Base-by-base conservation (phyloP, 208 protist genomes). In the Trypanosoma lewisi region DNA sequence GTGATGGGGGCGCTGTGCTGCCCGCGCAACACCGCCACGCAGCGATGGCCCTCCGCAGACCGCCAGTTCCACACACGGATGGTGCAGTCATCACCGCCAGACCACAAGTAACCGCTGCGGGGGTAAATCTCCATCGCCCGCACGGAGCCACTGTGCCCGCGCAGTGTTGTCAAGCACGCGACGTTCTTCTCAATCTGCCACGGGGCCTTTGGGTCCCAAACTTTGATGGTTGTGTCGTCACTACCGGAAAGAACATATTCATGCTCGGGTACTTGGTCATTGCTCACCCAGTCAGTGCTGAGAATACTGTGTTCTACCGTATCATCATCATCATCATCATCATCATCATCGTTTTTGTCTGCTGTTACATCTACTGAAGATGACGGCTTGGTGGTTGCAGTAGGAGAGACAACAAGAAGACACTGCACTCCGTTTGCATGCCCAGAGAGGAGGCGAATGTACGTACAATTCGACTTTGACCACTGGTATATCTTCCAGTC, bases 401-500 rank as follows among this genome's bases (percentile, higher is more conserved):
- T 42, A 44, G 6, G 5, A 31, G 7, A 5, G 28, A 30, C n/a
- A 28, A 61, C 41, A 36, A 64, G n/a, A 49, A 89, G 63, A 75
- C 75, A 80, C 45, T 80, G 78, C 27, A 89, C 80, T 12, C 57
- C 73, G 75, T 82, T 89, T 34, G 58, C 62, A 68, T 93, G 82
- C 9, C 82, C 82, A 53, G 71, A 58, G 62, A 86, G 78, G 57
- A 89, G 64, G 39, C 78, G 75, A 33, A 81, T 62, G 52, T 79
- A 85, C 48, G 78, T 78, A 58, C 79, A 78, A 39, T 73, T 75
- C 12, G 70, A 68, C 23, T 71, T 74, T 48, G 77, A 70, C 80
- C 78, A 93, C 64, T 80, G 70, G 54, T 87, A 78, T 31, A 93
- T 65, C 70, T 93, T 89, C 78, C 82, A 85, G 64, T 89, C 82